Evolutionary conservation across 2,329 filamentous ascomycete genomes (phyloP), one percentile per base, ranked within the genome.

Genomic region (Diplodia mutila): DNA sequence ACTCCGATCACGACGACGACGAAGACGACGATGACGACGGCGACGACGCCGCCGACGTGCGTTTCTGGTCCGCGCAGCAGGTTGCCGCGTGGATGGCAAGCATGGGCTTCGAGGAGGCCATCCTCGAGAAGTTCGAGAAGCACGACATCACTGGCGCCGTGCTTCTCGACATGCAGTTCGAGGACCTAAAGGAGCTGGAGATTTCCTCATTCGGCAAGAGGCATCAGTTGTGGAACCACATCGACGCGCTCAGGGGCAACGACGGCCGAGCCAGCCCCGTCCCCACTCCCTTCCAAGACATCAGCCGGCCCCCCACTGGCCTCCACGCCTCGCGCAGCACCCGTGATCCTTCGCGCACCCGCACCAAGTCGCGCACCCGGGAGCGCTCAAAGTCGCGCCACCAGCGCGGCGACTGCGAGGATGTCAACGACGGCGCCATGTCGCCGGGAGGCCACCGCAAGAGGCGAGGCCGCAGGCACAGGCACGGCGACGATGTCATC

Each of bases 121-220:
- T 94, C 61, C 90, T 95, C 12, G 90, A 96, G 74, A 92, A 91
- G 72, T 97, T 99, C 74, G 86, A 94, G 69, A 87, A 91, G 73
- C 96, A 99, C 78, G 94, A 99, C 76, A 97, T 99, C 77, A 93
- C 90, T 29, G 94, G 94, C 16, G 85, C 89, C 4, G 92, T 98
- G 67, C 83, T 98, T 23, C 89, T 97, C 64, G 93, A 94, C n/a
- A 83, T 99, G 52, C 93, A 97, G 75, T 94, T 94, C 72, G 93
- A 97, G 70, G 94, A 95, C 73, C 82, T 95, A 67, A 90, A 90
- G 77, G 92, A 95, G 79, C 85, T 95, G 21, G 89, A 90, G 71
- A 94, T 95, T 67, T 84, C 86, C 69, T 94, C 92, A 1, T 94
- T 95, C 75, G 92, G 92, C 52, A 90, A 94, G 72, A 85, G 92